Conservation (phyloP, 495 filamentous ascomycete species). For the Glutinoglossum americanum region DNA sequence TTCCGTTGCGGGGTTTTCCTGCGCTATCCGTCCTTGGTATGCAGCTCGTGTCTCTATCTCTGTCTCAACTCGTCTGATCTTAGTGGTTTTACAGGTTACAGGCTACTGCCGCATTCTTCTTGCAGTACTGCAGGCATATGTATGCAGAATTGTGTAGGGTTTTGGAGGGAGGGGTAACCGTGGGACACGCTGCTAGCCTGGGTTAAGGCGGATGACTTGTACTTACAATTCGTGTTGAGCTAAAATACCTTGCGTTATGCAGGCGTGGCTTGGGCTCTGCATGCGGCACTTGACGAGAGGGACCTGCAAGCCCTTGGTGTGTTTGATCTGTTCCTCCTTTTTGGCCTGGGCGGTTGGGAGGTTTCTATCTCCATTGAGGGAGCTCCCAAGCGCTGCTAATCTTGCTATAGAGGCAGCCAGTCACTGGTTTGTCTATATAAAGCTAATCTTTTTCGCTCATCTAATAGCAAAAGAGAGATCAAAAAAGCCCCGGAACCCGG, state of each 20-base stretch:
- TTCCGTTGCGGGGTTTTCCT: neutral
- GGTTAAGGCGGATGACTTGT: neutral
- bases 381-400: neutral
- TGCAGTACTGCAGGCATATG: neutral
- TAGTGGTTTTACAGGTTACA: neutral
- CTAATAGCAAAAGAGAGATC: neutral
- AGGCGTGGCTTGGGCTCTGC: neutral
- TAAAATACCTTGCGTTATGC: neutral
- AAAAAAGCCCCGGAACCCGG: neutral
- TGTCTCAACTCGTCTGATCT: neutral
- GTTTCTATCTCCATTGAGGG: neutral
- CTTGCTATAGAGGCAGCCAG: neutral
- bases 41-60: neutral
- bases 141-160: neutral
- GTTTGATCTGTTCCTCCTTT: neutral
- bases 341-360: neutral
- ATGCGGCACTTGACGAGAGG: neutral
- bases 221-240: neutral
- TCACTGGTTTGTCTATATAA: neutral
- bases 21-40: neutral
- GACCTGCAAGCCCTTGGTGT: neutral
- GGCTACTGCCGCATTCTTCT: neutral
- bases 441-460: neutral
- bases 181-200: neutral
- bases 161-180: neutral